Evolutionary conservation across 192 early-diverging fungal genomes (phyloP).

Genomic region (Chytriomyces hyalinus): DNA sequence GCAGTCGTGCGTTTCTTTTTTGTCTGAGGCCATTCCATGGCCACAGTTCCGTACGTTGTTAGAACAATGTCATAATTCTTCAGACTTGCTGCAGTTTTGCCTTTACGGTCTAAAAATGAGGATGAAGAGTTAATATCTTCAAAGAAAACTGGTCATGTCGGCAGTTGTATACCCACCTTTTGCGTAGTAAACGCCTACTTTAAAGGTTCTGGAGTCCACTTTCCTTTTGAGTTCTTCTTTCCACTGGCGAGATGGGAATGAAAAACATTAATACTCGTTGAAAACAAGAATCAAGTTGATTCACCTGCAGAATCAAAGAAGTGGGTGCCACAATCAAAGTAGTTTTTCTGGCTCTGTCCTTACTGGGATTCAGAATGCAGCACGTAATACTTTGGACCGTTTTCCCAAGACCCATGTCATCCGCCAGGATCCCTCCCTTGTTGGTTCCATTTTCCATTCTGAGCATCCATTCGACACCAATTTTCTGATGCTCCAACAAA

Average conservation of each 20-base stretch:
- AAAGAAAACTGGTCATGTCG: neutral
- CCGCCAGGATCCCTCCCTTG: conserved; percentile 47
- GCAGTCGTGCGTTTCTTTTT: conserved; percentile 22
- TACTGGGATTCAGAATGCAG: conserved; percentile 55
- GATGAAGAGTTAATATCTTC: conserved; percentile 2
- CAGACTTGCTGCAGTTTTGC: conserved; percentile 54
- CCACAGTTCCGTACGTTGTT: conserved; percentile 46
- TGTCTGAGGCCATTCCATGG: conserved; percentile 44
- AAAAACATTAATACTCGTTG: neutral
- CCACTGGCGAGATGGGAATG: conserved; percentile 52
- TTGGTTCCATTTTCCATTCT: conserved; percentile 41
- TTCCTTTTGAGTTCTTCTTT: conserved; percentile 66
- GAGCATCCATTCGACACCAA: conserved; percentile 50
- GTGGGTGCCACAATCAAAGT: conserved; percentile 77
- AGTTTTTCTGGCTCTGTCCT: conserved; percentile 60
- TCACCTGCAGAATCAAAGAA: conserved; percentile 65
- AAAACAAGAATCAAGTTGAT: neutral
- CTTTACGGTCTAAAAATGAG: neutral
- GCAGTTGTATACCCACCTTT: neutral
- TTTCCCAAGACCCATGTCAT: conserved; percentile 69
- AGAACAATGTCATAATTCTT: conserved; percentile 52
- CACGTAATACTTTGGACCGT: conserved; percentile 76
- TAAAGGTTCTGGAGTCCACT: conserved; percentile 55
- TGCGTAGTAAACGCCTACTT: conserved; percentile 72
- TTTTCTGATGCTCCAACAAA: conserved; percentile 54